Conservation (phyloP, 2,329 filamentous ascomycete species). For the Endocalyx cinctus region DNA sequence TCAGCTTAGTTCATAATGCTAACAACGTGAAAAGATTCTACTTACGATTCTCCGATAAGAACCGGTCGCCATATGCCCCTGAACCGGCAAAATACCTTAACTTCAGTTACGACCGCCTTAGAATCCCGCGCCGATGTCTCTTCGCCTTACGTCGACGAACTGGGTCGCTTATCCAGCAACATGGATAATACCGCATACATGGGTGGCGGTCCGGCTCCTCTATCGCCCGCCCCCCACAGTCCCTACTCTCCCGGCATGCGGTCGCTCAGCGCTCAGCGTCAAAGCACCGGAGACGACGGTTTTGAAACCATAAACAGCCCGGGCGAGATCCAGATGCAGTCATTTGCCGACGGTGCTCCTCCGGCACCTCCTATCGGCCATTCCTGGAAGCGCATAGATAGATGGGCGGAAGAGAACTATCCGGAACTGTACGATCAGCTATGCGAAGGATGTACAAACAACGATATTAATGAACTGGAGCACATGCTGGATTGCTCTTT, state of each 20-base stretch:
- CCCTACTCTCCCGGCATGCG: constrained; percentile 90
- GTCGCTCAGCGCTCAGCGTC: constrained; percentile 65
- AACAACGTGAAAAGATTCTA: constrained; percentile 67
- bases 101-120: constrained; percentile 81
- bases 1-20: no score
- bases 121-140: constrained; percentile 85
- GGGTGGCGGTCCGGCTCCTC: constrained; percentile 43
- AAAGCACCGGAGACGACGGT: constrained; percentile 54
- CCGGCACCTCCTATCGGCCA: constrained; percentile 83
- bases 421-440: constrained; percentile 91
- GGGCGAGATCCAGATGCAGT: constrained; percentile 94
- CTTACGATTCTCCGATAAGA: constrained; percentile 87
- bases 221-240: constrained; percentile 53
- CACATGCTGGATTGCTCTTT: constrained; percentile 92
- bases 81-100: constrained; percentile 74
- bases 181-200: constrained; percentile 58
- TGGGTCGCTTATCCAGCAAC: constrained; percentile 44
- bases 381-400: constrained; percentile 92
- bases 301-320: constrained; percentile 65
- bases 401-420: constrained; percentile 92
- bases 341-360: constrained; percentile 85
- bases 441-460: constrained; percentile 84
- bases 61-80: constrained; percentile 87
- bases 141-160: constrained; percentile 73
- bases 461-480: constrained; percentile 95